Evolutionary conservation across 108 stramenopile genomes (phyloP).

Genomic region (Asterionellopsis glacialis): DNA sequence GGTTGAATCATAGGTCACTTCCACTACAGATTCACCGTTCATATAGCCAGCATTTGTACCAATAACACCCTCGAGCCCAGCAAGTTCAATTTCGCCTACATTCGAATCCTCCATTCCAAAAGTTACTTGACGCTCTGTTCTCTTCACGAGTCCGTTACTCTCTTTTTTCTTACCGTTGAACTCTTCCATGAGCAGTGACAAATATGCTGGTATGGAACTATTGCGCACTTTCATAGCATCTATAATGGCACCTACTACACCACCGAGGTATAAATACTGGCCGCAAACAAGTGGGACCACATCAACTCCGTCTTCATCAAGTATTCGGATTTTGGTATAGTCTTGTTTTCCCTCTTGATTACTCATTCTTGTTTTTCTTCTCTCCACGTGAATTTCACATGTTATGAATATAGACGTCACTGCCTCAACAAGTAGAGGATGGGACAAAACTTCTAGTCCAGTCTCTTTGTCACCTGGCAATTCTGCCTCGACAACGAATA

Average conservation of each 20-base stretch:
- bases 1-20: constrained; percentile 17
- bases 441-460: constrained; percentile 10
- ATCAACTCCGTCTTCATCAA: constrained; percentile 2
- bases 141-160: not conserved
- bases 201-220: constrained; percentile 11
- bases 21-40: constrained; percentile 5
- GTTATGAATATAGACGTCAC: constrained; percentile 18
- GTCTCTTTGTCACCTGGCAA: not conserved
- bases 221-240: constrained; percentile 1
- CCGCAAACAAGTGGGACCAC: constrained; percentile 1
- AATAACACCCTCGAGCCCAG: constrained; percentile 15
- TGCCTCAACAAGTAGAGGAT: constrained; percentile 29
- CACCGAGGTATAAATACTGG: not conserved
- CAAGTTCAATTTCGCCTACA: constrained; percentile 18
- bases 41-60: constrained; percentile 4
- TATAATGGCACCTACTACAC: constrained; percentile 6
- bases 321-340: constrained; percentile 2
- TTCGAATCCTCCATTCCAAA: constrained; percentile 10
- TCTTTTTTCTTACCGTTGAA: not conserved
- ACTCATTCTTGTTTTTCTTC: not conserved
- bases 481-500: constrained; percentile 12
- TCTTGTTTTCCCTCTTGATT: not conserved
- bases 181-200: constrained; percentile 12
- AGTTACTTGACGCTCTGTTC: constrained; percentile 2
- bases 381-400: not conserved